These are phyloP conservation scores for Arabidopsis arenosa DNA, from an alignment of 345 rosid species.

Conservation along the genomic window DNA sequence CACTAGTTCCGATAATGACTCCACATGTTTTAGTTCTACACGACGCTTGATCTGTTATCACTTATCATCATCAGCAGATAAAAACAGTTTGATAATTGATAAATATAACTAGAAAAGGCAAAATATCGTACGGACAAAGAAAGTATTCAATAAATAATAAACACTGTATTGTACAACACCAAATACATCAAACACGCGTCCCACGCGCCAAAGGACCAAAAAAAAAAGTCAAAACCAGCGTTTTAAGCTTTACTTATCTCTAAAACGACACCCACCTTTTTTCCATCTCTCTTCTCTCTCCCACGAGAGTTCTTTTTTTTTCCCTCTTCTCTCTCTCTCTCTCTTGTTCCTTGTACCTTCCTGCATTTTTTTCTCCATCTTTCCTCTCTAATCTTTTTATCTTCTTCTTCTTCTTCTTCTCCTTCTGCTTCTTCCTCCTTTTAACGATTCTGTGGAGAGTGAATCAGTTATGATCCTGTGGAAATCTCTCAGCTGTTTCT, in stretches of 20 bases:
- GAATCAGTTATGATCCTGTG: slow-evolving; percentile 8
- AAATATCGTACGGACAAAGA: slow-evolving; percentile 32
- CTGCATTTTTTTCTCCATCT: slow-evolving; percentile 27
- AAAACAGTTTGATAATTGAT: too few relatives aligned
- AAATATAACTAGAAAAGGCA: too few relatives aligned
- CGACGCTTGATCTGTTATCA: neutral
- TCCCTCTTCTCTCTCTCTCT: slow-evolving; percentile 27
- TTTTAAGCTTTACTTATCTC: slow-evolving; percentile 36
- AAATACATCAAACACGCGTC: slow-evolving; percentile 24
- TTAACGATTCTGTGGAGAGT: neutral
- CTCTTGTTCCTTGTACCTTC: slow-evolving; percentile 29
- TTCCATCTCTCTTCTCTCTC: slow-evolving; percentile 27
- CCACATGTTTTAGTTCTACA: slow-evolving; percentile 10
- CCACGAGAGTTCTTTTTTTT: slow-evolving; percentile 28
- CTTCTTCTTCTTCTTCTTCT: neutral
- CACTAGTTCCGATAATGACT: neutral
- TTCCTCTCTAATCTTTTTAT: slow-evolving; percentile 18
- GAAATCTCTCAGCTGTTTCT: slow-evolving; percentile 24
- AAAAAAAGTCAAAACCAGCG: slow-evolving; percentile 46
- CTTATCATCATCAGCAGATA: neutral
- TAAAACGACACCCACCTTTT: slow-evolving; percentile 42
- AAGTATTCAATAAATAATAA: neutral
- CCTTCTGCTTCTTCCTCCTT: neutral
- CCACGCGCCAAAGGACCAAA: slow-evolving; percentile 35
- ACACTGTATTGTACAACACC: neutral